Base-by-base conservation (phyloP, 208 protist species). In the Blastocrithidia nonstop region DNA sequence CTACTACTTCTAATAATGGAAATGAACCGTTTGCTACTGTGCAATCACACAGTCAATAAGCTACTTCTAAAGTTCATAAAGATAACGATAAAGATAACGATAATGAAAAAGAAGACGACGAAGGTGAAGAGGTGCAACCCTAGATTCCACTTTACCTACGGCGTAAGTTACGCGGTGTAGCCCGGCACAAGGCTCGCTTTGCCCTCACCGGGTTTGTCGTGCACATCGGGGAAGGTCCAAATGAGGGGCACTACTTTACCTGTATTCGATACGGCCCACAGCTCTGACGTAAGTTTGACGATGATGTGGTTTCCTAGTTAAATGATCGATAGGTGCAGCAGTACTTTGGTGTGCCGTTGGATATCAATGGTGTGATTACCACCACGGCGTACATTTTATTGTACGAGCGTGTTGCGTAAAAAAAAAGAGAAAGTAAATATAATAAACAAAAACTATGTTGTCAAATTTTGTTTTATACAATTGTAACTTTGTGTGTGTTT, bases 201-300 rank as follows among this genome's bases (percentile, higher is more conserved):
- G 61, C 65, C 33, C 62, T 96, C 29, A 84, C 68, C 19, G 89
- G 82, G 17, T 89, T 94, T 39, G 83, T 96, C 2, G 67, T 86
- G 9, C 89, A 96, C 57, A 22, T 85, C 19, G 89, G 89, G 11
- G 60, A 72, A 26, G 77, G 74, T 5, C 77, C 83, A 2, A 79
- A 72, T 46, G 40, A 65, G 16, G 89, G 89, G 3, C 89, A 96
- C 54, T 96, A 96, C 62, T 79, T 93, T 45, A 83, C 77, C n/a
- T 84, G 88, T 37, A 68, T 91, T 6, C 74, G 78, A 16, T 77
- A 80, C 44, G 68, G 66, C 17, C 62, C 54, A 20, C 64, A 79
- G 31, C 47, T 82, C 32, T 96, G 89, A 87, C 56, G 73, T 17
- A 49, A 72, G n/a, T 93, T 94, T 52, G 82, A 96, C 54, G 89